These are phyloP conservation scores for Serendipita vermifera DNA, from an alignment of 768 basidiomycete species.

Conservation along the genomic window DNA sequence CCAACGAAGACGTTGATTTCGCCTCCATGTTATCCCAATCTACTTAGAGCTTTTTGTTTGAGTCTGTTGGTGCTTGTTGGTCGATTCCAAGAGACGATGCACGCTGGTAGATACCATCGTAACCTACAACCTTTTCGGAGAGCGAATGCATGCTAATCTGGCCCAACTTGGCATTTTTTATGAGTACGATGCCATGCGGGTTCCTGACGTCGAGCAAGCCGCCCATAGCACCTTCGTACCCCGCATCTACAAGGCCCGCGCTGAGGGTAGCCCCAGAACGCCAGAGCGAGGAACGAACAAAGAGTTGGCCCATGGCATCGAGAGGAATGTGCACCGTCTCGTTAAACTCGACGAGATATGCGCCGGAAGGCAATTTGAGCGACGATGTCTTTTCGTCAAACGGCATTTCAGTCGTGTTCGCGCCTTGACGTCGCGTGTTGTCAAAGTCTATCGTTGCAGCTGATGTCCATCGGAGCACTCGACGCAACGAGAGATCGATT, in stretches of 20 bases:
- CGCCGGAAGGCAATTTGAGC: slow-evolving; percentile 11
- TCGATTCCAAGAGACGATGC: background rate
- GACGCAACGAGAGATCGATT: slow-evolving; percentile 11
- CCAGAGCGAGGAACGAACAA: slow-evolving; percentile 17
- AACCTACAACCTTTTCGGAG: slow-evolving; percentile 9
- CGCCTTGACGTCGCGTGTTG: slow-evolving; percentile 13
- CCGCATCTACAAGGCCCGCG: slow-evolving; percentile 15
- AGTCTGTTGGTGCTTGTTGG: no score
- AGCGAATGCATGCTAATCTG: slow-evolving; percentile 16
- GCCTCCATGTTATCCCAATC: no score
- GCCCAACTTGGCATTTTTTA: slow-evolving; percentile 11
- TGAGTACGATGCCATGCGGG: slow-evolving; percentile 15
- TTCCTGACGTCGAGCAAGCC: slow-evolving; percentile 14
- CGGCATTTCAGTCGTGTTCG: slow-evolving; percentile 13
- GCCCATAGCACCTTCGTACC: slow-evolving; percentile 16
- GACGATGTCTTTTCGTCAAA: slow-evolving; percentile 4
- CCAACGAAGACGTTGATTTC: no score
- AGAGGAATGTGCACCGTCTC: slow-evolving; percentile 15
- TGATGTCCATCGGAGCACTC: slow-evolving; percentile 14
- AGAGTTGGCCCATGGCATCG: slow-evolving; percentile 16
- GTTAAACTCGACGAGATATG: slow-evolving; percentile 19
- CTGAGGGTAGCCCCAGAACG: slow-evolving; percentile 15
- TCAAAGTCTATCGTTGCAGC: slow-evolving; percentile 15
- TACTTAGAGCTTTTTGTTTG: no score
- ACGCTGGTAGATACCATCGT: background rate